These are phyloP conservation scores for Scedosporium apiospermum DNA, from an alignment of 2,329 filamentous ascomycete genomes.

Conservation along the genomic window DNA sequence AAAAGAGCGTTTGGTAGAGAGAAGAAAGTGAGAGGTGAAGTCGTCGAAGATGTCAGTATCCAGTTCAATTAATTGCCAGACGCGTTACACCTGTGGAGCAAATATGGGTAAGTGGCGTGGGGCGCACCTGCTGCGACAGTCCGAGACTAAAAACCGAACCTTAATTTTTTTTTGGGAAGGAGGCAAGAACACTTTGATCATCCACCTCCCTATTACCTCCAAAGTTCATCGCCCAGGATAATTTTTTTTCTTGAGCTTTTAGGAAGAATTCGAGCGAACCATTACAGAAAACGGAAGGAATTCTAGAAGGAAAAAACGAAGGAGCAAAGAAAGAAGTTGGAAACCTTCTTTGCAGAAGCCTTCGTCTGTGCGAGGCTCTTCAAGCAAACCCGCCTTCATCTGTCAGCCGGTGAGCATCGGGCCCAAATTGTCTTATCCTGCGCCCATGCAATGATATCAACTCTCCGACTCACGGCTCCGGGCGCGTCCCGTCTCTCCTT, in stretches of 20 bases:
- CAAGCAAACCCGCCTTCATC: neutral
- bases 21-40: neutral
- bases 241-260: too few species aligned
- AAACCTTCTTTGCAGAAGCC: too few species aligned
- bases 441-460: constrained; percentile 3
- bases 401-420: neutral
- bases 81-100: neutral
- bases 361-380: too few species aligned
- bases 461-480: constrained; percentile 1
- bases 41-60: neutral
- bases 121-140: neutral
- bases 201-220: too few species aligned
- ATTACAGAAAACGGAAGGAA: too few species aligned
- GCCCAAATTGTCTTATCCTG: neutral
- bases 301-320: too few species aligned
- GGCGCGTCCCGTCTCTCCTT: constrained; percentile 13
- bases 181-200: neutral
- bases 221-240: too few species aligned
- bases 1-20: neutral
- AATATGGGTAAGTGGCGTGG: neutral
- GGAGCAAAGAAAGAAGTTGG: too few species aligned
- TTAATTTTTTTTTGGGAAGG: neutral
- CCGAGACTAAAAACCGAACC: neutral
- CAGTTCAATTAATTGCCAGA: neutral
- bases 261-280: too few species aligned